Conservation (phyloP, 78 protist species). For the Reticulomyxa filosa region DNA sequence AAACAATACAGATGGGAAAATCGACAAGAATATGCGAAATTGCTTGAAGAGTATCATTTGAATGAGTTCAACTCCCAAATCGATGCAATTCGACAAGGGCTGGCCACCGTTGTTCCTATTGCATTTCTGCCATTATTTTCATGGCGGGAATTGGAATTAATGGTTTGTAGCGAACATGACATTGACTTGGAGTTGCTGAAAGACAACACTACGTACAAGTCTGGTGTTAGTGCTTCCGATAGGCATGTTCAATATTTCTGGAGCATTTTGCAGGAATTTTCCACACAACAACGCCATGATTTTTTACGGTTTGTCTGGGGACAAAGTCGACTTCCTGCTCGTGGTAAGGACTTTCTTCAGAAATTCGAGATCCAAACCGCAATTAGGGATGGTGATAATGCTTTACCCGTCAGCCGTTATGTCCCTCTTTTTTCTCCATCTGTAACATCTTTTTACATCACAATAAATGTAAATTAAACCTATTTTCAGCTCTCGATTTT, state of each 20-base stretch:
- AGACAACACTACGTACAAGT: neutral
- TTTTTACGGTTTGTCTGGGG: conserved; percentile 24
- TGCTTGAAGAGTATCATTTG: too few relatives aligned
- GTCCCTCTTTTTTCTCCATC: too few relatives aligned
- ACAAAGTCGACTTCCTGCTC: conserved; percentile 14
- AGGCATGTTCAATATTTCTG: conserved; percentile 10
- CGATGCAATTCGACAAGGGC: too few relatives aligned
- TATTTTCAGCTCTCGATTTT: too few relatives aligned
- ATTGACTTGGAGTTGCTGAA: neutral
- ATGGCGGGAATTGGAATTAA: conserved; percentile 10
- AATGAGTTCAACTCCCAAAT: too few relatives aligned
- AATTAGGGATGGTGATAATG: neutral
- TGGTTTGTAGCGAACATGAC: neutral
- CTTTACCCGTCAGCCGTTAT: conserved; percentile 2
- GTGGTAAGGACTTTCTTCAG: neutral
- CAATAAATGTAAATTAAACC: too few relatives aligned
- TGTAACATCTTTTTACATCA: too few relatives aligned
- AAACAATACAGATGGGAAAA: too few relatives aligned
- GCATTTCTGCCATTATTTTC: conserved; percentile 10
- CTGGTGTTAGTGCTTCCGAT: neutral
- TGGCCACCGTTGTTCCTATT: conserved; percentile 4
- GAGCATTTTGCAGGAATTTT: neutral
- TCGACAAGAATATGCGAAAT: too few relatives aligned
- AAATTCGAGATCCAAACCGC: neutral
- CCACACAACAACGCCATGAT: neutral